Percentiles rank a stretch among this genome's conserved stretches.
These are phyloP conservation scores for Zopfochytrium polystomum DNA, from an alignment of 371 early-diverging fungal species.

Conservation along the genomic window DNA sequence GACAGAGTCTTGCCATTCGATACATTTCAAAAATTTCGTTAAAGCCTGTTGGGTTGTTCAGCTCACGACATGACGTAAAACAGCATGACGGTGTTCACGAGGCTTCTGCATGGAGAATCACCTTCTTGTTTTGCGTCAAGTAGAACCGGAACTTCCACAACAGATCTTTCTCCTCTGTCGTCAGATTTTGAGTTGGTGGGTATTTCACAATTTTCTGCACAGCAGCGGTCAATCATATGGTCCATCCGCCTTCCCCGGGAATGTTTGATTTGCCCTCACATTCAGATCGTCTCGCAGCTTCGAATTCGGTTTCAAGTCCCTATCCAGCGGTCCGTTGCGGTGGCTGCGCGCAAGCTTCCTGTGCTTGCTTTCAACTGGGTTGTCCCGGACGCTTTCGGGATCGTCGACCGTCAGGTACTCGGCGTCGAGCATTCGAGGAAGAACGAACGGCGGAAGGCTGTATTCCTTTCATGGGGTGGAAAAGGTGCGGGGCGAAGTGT, in stretches of 20 bases:
- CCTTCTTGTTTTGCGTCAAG: constrained; percentile 83
- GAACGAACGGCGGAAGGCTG: constrained; percentile 24
- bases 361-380: constrained; percentile 95
- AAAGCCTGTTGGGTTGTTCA: no score
- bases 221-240: constrained; percentile 2
- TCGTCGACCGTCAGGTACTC: constrained; percentile 37
- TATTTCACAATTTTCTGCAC: constrained; percentile 78
- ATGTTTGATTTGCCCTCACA: constrained; percentile 43
- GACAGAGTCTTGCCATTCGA: constrained; percentile 89
- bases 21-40: constrained; percentile 94
- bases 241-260: background rate
- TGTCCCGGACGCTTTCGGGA: constrained; percentile 48
- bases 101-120: background rate
- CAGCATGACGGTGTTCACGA: background rate
- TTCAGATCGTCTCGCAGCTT: constrained; percentile 89
- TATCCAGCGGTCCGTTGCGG: constrained; percentile 83
- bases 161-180: constrained; percentile 84
- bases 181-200: constrained; percentile 81
- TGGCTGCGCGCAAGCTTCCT: constrained; percentile 87
- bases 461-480: constrained; percentile 34
- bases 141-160: constrained; percentile 97
- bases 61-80: no score
- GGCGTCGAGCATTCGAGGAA: constrained; percentile 24
- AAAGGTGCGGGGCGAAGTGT: no score
- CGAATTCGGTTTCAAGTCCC: constrained; percentile 92